Evolutionary conservation across 768 basidiomycete genomes (phyloP).

Genomic region (Suillus clintonianus): DNA sequence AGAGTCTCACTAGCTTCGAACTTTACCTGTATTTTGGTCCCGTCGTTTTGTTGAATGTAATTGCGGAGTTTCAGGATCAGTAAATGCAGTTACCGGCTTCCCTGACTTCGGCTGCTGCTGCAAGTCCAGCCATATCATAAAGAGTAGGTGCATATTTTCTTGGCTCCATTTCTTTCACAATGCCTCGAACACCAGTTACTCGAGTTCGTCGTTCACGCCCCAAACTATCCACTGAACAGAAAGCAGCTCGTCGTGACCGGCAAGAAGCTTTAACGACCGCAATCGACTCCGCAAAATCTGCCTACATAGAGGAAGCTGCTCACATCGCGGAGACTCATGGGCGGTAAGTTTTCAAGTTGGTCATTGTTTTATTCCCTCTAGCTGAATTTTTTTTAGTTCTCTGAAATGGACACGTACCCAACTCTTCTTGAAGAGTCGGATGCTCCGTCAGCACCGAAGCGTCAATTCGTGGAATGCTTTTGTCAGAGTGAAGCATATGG

Average conservation of each 20-base stretch:
- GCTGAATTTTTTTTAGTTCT: background rate
- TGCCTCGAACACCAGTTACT: no score
- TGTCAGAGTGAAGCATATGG: background rate
- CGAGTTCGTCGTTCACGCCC: background rate
- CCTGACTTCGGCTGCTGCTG: no score
- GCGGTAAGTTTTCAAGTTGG: background rate
- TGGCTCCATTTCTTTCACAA: no score
- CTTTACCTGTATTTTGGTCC: no score
- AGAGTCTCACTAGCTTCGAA: no score
- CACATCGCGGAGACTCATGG: background rate
- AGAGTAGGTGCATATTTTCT: no score
- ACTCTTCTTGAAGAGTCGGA: no score
- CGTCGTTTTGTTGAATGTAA: no score
- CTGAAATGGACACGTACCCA: background rate
- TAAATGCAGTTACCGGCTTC: no score
- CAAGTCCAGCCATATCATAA: no score
- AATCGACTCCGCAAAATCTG: background rate
- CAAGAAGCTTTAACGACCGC: background rate
- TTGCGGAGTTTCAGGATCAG: no score
- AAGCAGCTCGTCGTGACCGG: background rate
- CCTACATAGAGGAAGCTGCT: background rate
- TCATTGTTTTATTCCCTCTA: background rate
- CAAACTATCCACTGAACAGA: background rate
- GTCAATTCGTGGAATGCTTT: background rate
- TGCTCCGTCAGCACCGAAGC: no score